Evolutionary conservation across 345 rosid genomes (phyloP).

Genomic region (Citrus inodora): DNA sequence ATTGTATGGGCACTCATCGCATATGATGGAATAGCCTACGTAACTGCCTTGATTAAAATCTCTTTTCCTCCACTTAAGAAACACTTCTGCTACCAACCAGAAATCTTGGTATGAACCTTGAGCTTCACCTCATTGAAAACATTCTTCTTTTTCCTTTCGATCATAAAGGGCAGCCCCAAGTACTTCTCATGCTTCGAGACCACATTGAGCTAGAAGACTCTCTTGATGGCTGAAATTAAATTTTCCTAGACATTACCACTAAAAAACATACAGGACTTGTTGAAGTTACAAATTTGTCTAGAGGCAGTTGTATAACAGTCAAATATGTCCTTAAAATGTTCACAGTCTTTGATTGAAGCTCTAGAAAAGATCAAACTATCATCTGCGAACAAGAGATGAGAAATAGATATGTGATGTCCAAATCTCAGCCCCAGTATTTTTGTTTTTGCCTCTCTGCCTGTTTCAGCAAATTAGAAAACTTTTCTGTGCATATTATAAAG

Average conservation of each 20-base stretch:
- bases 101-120: not conserved
- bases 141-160: not conserved
- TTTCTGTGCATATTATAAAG: too few species aligned
- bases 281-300: not conserved
- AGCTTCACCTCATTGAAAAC: not conserved
- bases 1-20: not conserved
- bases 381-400: not conserved
- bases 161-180: not conserved
- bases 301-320: too few species aligned
- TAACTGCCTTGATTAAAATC: not conserved
- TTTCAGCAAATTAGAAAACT: rapidly evolving
- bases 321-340: not conserved
- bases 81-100: not conserved
- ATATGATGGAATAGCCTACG: not conserved
- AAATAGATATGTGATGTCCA: not conserved
- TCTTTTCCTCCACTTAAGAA: not conserved
- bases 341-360: not conserved
- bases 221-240: too few species aligned
- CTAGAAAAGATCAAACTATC: not conserved
- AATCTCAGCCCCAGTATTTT: not conserved
- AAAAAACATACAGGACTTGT: not conserved
- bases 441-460: not conserved
- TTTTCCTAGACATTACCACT: not conserved
- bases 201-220: not conserved
- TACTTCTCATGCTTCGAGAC: not conserved